Evolutionary conservation across 139 green algal genomes (phyloP).

Genomic region (Chlorella vulgaris): DNA sequence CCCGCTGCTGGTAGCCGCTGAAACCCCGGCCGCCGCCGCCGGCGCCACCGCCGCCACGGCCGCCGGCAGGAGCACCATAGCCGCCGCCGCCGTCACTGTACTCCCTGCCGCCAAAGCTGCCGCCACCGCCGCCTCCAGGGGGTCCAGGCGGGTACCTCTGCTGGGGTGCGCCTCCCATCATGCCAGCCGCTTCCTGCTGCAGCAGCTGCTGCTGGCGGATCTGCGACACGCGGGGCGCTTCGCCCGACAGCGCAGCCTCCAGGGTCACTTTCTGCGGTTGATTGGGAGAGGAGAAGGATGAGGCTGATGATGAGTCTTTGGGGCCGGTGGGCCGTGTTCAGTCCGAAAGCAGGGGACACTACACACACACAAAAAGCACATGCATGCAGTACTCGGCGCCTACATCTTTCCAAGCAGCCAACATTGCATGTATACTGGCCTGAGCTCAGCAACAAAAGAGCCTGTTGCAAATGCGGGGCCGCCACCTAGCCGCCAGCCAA

Average conservation of each 20-base stretch:
- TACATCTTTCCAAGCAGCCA: too few relatives aligned
- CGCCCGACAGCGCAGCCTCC: slow-evolving; percentile 46
- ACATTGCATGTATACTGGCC: too few relatives aligned
- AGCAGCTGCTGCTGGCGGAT: slow-evolving; percentile 53
- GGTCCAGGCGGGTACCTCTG: too few relatives aligned
- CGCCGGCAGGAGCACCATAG: too few relatives aligned
- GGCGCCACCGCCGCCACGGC: background rate
- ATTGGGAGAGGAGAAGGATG: background rate
- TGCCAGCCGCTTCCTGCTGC: slow-evolving; percentile 5
- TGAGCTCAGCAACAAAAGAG: too few relatives aligned
- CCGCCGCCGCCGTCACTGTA: slow-evolving; percentile 8
- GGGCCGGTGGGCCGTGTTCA: too few relatives aligned
- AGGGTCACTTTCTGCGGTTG: slow-evolving; percentile 34
- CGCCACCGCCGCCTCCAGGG: background rate
- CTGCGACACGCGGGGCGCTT: slow-evolving; percentile 57
- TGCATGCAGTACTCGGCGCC: too few relatives aligned
- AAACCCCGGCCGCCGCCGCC: slow-evolving; percentile 29
- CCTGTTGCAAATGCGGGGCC: too few relatives aligned
- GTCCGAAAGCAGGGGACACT: too few relatives aligned
- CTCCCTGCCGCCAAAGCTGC: slow-evolving; percentile 24
- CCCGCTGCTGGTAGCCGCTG: slow-evolving; percentile 25
- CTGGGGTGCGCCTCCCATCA: background rate
- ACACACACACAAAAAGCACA: too few relatives aligned
- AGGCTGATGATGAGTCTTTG: too few relatives aligned
- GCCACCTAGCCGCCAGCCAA: too few relatives aligned